A percentile compares a stretch with the other conserved stretches of the same genome.
These are phyloP conservation scores for Fusarium luffae DNA, from an alignment of 2,329 filamentous ascomycete species.

Conservation along the genomic window DNA sequence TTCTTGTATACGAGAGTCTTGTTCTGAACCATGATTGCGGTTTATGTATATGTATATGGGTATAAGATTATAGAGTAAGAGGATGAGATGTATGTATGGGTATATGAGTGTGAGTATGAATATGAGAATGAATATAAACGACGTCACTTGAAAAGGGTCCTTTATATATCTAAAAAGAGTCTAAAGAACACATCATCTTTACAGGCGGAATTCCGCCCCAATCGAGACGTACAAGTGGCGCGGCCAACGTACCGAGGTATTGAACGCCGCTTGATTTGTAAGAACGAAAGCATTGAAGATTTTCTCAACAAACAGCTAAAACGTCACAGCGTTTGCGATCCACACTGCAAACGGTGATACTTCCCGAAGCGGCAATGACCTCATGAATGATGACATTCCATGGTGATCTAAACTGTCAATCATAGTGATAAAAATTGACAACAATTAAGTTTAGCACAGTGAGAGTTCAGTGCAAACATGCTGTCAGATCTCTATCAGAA, in stretches of 20 bases:
- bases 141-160: slow-evolving; percentile 15
- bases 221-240: slow-evolving; percentile 20
- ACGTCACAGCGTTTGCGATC: slow-evolving; percentile 30
- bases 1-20: slow-evolving; percentile 80
- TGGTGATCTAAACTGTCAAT: background rate
- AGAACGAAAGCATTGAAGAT: slow-evolving; percentile 19
- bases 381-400: slow-evolving; percentile 10
- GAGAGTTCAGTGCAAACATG: background rate
- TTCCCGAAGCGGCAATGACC: slow-evolving; percentile 35
- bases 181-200: background rate
- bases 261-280: slow-evolving; percentile 24
- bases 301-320: slow-evolving; percentile 7
- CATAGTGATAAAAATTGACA: background rate
- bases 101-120: too few relatives aligned
- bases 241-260: slow-evolving; percentile 17
- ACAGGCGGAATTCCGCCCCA: too few relatives aligned
- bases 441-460: background rate
- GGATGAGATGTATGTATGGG: background rate
- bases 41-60: background rate
- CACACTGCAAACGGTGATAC: slow-evolving; percentile 26
- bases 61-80: background rate
- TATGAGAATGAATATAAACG: slow-evolving; percentile 10
- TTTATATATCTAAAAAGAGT: slow-evolving; percentile 17
- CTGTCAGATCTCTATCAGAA: background rate
- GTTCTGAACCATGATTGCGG: slow-evolving; percentile 62